Evolutionary conservation across 495 filamentous ascomycete genomes (phyloP).

Genomic region (Astrothelium macrocarpum): DNA sequence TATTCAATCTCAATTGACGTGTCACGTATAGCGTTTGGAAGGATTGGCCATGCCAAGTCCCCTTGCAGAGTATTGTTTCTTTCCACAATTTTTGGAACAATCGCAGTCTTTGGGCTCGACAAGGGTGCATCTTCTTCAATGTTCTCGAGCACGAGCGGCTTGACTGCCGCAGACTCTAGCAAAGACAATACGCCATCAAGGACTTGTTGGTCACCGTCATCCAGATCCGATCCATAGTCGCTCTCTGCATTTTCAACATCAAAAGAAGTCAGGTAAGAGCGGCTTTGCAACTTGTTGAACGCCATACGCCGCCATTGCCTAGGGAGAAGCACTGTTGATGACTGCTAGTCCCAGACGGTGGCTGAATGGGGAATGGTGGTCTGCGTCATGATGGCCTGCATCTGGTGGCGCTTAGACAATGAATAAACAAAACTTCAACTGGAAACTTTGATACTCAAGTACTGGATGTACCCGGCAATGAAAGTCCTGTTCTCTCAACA

Average conservation of each 20-base stretch:
- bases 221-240: slow-evolving; percentile 35
- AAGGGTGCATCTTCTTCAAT: slow-evolving; percentile 19
- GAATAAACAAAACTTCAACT: neutral
- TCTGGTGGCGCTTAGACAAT: neutral
- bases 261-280: neutral
- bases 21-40: slow-evolving; percentile 6
- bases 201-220: slow-evolving; percentile 21
- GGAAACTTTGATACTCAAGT: no score
- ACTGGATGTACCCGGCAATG: no score
- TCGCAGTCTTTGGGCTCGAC: neutral
- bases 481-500: no score
- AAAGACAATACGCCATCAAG: slow-evolving; percentile 21
- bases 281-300: neutral
- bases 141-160: slow-evolving; percentile 13
- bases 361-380: neutral
- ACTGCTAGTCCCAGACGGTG: neutral
- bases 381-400: neutral
- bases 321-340: no score
- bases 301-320: neutral
- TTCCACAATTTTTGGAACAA: slow-evolving; percentile 6
- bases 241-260: slow-evolving; percentile 15
- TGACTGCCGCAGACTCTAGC: neutral
- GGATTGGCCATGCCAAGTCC: neutral
- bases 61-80: neutral
- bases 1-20: slow-evolving; percentile 24